Percentiles rank a stretch among this genome's conserved stretches.
Conservation (phyloP, 2,329 filamentous ascomycete genomes). For the Stagonosporopsis cucurbitacearum region DNA sequence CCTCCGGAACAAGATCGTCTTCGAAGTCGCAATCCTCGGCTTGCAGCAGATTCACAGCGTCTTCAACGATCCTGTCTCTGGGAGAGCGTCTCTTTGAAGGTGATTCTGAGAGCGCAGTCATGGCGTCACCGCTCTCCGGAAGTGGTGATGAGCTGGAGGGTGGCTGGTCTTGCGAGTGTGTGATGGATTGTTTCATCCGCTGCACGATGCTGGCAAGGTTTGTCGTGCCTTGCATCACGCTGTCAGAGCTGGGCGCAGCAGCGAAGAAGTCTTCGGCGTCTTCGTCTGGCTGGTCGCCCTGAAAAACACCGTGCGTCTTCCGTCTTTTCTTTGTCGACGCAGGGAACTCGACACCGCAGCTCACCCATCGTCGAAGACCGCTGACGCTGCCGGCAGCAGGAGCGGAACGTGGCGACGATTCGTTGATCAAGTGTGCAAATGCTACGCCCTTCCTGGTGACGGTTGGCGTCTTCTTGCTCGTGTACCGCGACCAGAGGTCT, state of each 20-base stretch:
- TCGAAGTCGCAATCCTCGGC: slow-evolving; percentile 11
- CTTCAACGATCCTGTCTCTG: not conserved
- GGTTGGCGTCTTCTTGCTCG: slow-evolving; percentile 46
- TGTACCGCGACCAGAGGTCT: slow-evolving; percentile 57
- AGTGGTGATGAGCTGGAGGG: slow-evolving; percentile 58
- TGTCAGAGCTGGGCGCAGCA: slow-evolving; percentile 42
- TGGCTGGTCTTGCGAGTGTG: slow-evolving; percentile 36
- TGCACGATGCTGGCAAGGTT: slow-evolving; percentile 49
- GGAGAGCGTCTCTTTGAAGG: slow-evolving; percentile 39
- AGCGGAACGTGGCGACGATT: slow-evolving; percentile 55
- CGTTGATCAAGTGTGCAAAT: slow-evolving; percentile 54
- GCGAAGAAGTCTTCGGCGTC: slow-evolving; percentile 37
- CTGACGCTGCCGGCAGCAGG: slow-evolving; percentile 54
- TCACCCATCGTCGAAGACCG: slow-evolving; percentile 58
- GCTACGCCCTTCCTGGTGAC: slow-evolving; percentile 46
- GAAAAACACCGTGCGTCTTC: slow-evolving; percentile 44
- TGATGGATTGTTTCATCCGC: slow-evolving; percentile 54
- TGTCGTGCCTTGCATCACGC: slow-evolving; percentile 34
- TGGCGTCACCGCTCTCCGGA: slow-evolving; percentile 43
- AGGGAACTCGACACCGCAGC: slow-evolving; percentile 59
- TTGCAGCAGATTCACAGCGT: slow-evolving; percentile 17
- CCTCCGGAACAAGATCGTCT: not conserved
- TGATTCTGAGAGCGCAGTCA: slow-evolving; percentile 31
- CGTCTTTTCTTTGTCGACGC: slow-evolving; percentile 51
- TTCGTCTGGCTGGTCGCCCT: slow-evolving; percentile 32